Evolutionary conservation across 2,329 filamentous ascomycete genomes (phyloP), one percentile per base, ranked within the genome.

Genomic region (Phaeoacremonium minimum): DNA sequence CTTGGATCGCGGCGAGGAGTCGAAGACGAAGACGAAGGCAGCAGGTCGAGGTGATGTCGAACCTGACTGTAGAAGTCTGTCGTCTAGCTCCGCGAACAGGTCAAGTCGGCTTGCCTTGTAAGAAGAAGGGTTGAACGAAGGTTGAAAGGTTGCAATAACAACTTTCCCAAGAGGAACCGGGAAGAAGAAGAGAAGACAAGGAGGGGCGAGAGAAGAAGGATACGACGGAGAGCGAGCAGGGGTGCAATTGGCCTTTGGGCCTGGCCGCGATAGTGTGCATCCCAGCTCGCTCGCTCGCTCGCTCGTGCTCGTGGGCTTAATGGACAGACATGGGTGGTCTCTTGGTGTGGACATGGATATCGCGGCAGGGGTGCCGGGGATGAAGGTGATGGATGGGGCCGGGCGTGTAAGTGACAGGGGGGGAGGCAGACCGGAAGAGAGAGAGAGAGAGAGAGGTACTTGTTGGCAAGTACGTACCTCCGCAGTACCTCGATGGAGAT

Each of bases 21-120:
- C 9, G n/a, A 28, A 30, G 30, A 36, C 32, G 35, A 40, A 38
- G 31, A 30, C 28, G 36, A 32, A 37, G 15, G 29, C 12, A n/a
- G 19, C 22, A 26, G 22, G 22, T n/a, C 22, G 22, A 26, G 9
- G n/a, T n/a, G n/a, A n/a, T 9, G n/a, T 26, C 22, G 22, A 26
- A 26, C 22, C 22, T 9, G 22, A 26, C 22, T 26, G 22, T 26
- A 9, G 22, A n/a, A 9, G 22, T 26, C 22, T n/a, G 22, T 9
- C 22, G 22, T 26, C 22, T 26, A n/a, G 22, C 22, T 26, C 22
- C n/a, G n/a, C 22, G 22, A 26, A 26, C 9, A 26, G 22, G n/a
- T 26, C 22, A 26, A n/a, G 9, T n/a, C 9, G 22, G 22, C 22
- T 26, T n/a, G n/a, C n/a, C n/a, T n/a, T n/a, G n/a, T n/a, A n/a